Conservation (phyloP, 495 filamentous ascomycete species). For the Diplogelasinospora grovesii region DNA sequence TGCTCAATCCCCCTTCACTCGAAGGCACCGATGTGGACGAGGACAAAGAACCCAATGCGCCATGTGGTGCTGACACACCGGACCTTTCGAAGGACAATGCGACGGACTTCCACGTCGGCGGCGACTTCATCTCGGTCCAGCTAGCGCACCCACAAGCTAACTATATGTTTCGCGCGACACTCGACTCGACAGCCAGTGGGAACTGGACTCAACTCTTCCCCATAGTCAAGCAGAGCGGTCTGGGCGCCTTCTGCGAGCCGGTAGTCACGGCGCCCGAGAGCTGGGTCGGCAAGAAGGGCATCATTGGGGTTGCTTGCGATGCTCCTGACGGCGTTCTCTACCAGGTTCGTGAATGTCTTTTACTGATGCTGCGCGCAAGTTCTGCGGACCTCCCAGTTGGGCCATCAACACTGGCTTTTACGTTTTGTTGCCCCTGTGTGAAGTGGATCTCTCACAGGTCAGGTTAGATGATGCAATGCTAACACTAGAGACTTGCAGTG, state of each 20-base stretch:
- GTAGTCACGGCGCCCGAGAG: conserved; percentile 30
- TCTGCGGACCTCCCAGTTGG: background rate
- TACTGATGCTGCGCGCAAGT: background rate
- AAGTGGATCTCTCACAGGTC: background rate
- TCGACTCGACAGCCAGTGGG: conserved; percentile 31
- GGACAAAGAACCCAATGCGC: conserved; percentile 27
- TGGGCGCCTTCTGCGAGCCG: conserved; percentile 39
- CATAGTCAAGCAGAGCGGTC: conserved; percentile 38
- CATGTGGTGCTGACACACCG: conserved; percentile 42
- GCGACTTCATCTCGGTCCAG: conserved; percentile 33
- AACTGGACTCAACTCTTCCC: conserved; percentile 46
- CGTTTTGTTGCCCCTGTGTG: background rate
- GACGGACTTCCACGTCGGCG: conserved; percentile 47
- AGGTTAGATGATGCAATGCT: background rate
- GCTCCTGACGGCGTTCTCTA: conserved; percentile 43
- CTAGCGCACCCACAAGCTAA: conserved; percentile 38
- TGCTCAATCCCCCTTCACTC: conserved; percentile 37
- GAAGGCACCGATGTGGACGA: conserved; percentile 37
- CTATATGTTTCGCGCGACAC: conserved; percentile 46
- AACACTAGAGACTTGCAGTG: conserved; percentile 29
- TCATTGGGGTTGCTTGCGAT: conserved; percentile 36
- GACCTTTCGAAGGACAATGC: conserved; percentile 27
- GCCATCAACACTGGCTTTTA: background rate
- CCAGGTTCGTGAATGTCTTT: conserved; percentile 34
- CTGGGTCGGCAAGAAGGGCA: conserved; percentile 44